Percentiles rank a stretch among this genome's conserved stretches.
These are phyloP conservation scores for Pichia sp. DNA, from an alignment of 1,139 yeast genomes.

Conservation along the genomic window DNA sequence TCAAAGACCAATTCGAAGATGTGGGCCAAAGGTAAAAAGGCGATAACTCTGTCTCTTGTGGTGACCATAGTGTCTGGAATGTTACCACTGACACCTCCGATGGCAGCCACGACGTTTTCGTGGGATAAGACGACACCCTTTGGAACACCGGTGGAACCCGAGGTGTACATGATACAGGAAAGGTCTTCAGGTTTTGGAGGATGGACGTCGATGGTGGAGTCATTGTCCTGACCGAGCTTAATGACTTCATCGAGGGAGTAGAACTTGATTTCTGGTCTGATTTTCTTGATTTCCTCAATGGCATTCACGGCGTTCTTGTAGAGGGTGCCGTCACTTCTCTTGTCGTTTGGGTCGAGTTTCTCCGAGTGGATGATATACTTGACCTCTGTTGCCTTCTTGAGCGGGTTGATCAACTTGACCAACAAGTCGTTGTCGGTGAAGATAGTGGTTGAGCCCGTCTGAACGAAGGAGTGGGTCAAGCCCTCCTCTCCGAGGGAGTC, in stretches of 20 bases:
- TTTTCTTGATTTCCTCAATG: slow-evolving; percentile 50
- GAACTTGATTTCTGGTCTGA: slow-evolving; percentile 74
- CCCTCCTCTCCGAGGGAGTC: slow-evolving; percentile 95
- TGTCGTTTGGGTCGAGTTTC: slow-evolving; percentile 54
- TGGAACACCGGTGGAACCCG: slow-evolving; percentile 97
- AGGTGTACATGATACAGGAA: slow-evolving; percentile 95
- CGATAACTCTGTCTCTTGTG: slow-evolving; percentile 65
- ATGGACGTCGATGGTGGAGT: slow-evolving; percentile 34
- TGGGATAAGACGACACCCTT: slow-evolving; percentile 92
- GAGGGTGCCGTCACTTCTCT: slow-evolving; percentile 56
- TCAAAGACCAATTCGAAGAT: slow-evolving; percentile 92
- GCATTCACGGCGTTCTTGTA: slow-evolving; percentile 56
- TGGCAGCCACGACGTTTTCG: slow-evolving; percentile 72
- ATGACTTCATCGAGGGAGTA: slow-evolving; percentile 62
- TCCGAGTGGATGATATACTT: slow-evolving; percentile 72
- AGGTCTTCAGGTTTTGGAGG: slow-evolving; percentile 70
- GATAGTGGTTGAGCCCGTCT: slow-evolving; percentile 73
- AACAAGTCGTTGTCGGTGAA: slow-evolving; percentile 80
- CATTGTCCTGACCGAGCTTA: slow-evolving; percentile 50
- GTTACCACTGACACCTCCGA: slow-evolving; percentile 72
- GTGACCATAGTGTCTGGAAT: slow-evolving; percentile 52
- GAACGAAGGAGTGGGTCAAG: slow-evolving; percentile 75
- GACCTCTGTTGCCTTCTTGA: slow-evolving; percentile 58
- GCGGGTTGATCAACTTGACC: slow-evolving; percentile 62
- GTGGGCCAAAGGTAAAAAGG: slow-evolving; percentile 93